Evolutionary conservation across 805 yeast species (phyloP).

Genomic region (Saccharomycopsis sp.): DNA sequence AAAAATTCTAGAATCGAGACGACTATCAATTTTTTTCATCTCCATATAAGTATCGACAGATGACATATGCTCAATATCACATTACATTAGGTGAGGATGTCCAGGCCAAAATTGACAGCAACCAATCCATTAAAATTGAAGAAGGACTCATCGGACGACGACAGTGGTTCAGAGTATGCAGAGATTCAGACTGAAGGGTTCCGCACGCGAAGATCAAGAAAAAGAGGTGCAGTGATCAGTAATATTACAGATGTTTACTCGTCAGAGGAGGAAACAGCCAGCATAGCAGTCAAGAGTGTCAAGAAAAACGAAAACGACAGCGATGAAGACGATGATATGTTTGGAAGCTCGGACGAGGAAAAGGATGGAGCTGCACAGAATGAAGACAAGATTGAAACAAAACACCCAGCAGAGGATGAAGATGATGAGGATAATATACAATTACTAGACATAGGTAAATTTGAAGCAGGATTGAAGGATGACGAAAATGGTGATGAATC

Average conservation of each 20-base stretch:
- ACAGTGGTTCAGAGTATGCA: neutral
- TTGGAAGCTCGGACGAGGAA: slow-evolving; percentile 16
- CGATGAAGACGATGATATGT: slow-evolving; percentile 16
- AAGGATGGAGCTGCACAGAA: neutral
- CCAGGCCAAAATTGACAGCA: neutral
- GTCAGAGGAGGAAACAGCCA: slow-evolving; percentile 13
- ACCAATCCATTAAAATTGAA: neutral
- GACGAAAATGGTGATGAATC: slow-evolving; percentile 5
- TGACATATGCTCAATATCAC: too few relatives aligned
- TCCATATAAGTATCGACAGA: too few relatives aligned
- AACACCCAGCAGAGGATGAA: neutral
- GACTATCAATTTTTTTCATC: too few relatives aligned
- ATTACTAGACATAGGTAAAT: slow-evolving; percentile 10
- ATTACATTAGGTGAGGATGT: neutral
- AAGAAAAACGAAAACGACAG: neutral
- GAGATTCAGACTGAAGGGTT: slow-evolving; percentile 12
- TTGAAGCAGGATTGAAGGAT: slow-evolving; percentile 7
- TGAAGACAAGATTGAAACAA: neutral
- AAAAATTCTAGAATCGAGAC: neutral
- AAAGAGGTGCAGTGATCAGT: neutral
- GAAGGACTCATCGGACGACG: neutral
- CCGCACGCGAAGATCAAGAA: neutral
- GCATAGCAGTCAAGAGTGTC: neutral
- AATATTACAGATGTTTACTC: slow-evolving; percentile 7
- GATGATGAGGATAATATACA: slow-evolving; percentile 6